phyloP scores from a whole-genome alignment of 1,284 basidiomycete genomes.

The Bjerkandera adusta region DNA sequence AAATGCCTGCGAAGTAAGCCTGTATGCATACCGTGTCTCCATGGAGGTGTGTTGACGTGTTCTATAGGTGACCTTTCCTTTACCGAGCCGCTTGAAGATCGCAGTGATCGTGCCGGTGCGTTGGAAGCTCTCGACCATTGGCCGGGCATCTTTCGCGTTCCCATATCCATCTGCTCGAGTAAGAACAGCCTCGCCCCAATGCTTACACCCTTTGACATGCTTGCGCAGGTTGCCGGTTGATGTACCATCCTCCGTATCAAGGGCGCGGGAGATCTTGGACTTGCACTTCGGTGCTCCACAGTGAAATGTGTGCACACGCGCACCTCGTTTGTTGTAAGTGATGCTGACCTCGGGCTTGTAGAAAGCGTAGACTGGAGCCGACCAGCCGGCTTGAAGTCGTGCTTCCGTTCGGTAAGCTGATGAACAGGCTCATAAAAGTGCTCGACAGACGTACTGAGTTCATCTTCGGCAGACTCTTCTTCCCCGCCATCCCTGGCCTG shows the following conservation, averaged over 20 bases:
- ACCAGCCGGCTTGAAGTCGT: conserved; percentile 21
- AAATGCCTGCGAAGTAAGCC: background rate
- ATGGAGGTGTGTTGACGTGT: conserved; percentile 4
- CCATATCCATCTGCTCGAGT: conserved; percentile 21
- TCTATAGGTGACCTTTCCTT: conserved; percentile 4
- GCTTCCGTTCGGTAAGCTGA: no score
- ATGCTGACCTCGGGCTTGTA: conserved; percentile 25
- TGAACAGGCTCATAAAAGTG: no score
- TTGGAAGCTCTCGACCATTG: conserved; percentile 11
- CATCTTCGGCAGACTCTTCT: no score
- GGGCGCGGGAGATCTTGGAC: conserved; percentile 24
- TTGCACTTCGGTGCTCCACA: conserved; percentile 30
- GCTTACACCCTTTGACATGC: conserved; percentile 30
- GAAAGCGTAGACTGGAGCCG: conserved; percentile 31
- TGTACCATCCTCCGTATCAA: conserved; percentile 27
- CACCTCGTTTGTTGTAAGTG: conserved; percentile 16
- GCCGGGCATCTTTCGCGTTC: conserved; percentile 13
- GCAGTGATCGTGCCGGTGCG: conserved; percentile 23
- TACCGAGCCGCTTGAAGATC: conserved; percentile 20
- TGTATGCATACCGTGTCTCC: conserved; percentile 6
- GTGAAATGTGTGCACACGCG: conserved; percentile 31
- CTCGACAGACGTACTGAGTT: no score
- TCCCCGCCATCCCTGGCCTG: no score
- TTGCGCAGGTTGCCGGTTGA: conserved; percentile 34
- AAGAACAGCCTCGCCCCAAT: conserved; percentile 32